A percentile compares a stretch with the other conserved stretches of the same genome.
Evolutionary conservation across 441 rosid genomes (phyloP).

Genomic region (Cnidoscolus chayamansa): DNA sequence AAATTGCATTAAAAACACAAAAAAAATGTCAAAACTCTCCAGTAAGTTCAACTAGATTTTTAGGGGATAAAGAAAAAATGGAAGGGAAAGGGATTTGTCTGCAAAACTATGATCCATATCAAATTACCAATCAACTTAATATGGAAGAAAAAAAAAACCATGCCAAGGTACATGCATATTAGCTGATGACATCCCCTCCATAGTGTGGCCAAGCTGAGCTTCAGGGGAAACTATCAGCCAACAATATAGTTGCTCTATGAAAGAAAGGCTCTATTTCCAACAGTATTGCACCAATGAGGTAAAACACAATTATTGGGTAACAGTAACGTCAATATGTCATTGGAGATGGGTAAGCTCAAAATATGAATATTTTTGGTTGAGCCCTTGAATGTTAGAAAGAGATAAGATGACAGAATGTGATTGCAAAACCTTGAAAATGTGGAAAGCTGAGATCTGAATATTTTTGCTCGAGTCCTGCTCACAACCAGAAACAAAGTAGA

Average conservation of each 20-base stretch:
- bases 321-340: not conserved
- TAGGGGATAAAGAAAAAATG: not conserved
- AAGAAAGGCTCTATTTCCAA: constrained; percentile 1
- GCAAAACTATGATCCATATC: not conserved
- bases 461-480: constrained; percentile 93
- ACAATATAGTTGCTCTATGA: not conserved
- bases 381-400: no score
- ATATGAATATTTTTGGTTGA: no score
- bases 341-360: not conserved
- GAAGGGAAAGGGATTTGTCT: not conserved
- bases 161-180: not conserved
- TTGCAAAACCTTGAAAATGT: constrained; percentile 80
- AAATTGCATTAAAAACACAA: not conserved
- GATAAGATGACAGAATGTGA: constrained; percentile 15
- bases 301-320: not conserved
- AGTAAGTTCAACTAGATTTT: not conserved
- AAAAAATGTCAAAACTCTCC: not conserved
- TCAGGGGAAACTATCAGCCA: not conserved
- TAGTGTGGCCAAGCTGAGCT: not conserved
- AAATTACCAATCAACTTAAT: not conserved
- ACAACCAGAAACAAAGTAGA: constrained; percentile 23
- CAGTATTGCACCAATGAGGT: not conserved
- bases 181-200: not conserved
- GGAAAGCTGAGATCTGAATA: constrained; percentile 87
- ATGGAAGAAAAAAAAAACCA: not conserved